Evolutionary conservation across 768 basidiomycete genomes (phyloP), one percentile per base, ranked within the genome.

Genomic region (Amanita muscaria): DNA sequence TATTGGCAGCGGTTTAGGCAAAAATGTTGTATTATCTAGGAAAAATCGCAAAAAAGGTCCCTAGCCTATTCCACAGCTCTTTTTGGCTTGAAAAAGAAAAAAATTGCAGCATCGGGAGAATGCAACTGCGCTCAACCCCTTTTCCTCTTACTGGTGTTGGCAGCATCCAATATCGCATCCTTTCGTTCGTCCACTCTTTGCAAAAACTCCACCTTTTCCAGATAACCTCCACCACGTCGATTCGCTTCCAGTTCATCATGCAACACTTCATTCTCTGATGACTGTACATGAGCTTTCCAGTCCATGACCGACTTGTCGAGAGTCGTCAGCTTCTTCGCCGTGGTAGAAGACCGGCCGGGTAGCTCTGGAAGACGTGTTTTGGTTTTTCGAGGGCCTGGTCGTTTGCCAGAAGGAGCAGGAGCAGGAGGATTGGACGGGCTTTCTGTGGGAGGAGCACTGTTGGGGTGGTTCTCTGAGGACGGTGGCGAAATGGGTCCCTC

Each of bases 291-390:
- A 1, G 76, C 61, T 22, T 72, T 70, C 89, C 89, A 92, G 57
- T 92, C 89, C 75, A 92, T 78, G 10, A 83, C 78, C 0, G 85
- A 88, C 59, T 90, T 91, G 50, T 89, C 87, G 11, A 92, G 68
- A 19, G 87, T 90, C 18, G 83, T 79, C 6, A 92, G 68, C 61
- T 85, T 90, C 59, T 83, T 87, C 2, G 79, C 67, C 55, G 81
- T 87, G 1, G 68, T 48, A 2, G 36, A 18, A 12, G 29, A 19
- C 6, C 66, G 50, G 10, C 65, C 64, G 0, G 83, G 83, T 24
- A 83, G 59, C 11, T 73, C 61, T 1, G 74, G 69, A 5, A 88
- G 68, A 2, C 66, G 60, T 0, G 69, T 69, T 55, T 79, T 81
- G 1, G 83, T 64, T 54, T 80, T 87, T 15, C 83, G 79, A 10